These are phyloP conservation scores for Podila minutissima DNA, from an alignment of 192 early-diverging fungal species.

Conservation along the genomic window DNA sequence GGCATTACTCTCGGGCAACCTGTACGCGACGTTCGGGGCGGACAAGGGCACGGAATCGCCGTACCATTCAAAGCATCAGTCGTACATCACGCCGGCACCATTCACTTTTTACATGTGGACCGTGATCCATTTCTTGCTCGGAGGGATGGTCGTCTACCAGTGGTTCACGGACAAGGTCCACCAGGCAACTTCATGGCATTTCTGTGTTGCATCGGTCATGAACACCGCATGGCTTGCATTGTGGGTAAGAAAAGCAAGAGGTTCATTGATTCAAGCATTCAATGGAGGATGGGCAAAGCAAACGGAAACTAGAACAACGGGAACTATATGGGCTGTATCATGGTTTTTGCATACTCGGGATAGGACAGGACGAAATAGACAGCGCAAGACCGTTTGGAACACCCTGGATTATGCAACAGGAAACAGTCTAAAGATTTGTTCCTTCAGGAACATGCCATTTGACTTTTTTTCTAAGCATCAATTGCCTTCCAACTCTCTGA, in stretches of 20 bases:
- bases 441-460: no score
- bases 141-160: constrained; percentile 72
- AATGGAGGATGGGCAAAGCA: no score
- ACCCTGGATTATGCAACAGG: no score
- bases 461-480: no score
- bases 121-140: constrained; percentile 69
- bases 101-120: constrained; percentile 72
- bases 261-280: no score
- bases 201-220: constrained; percentile 64
- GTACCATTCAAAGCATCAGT: constrained; percentile 53
- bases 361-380: not conserved
- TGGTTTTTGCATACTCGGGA: no score
- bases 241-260: constrained; percentile 54
- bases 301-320: no score
- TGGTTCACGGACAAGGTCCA: constrained; percentile 66
- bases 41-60: constrained; percentile 25
- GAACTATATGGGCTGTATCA: no score
- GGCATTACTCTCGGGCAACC: constrained; percentile 35
- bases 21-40: constrained; percentile 38
- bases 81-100: constrained; percentile 73
- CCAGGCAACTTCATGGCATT: constrained; percentile 69
- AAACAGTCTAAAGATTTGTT: no score
- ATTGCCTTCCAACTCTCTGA: no score
- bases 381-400: not conserved
- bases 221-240: constrained; percentile 68